Conservation (phyloP, 805 yeast genomes). For the Helenozyma rhizophorensis region DNA sequence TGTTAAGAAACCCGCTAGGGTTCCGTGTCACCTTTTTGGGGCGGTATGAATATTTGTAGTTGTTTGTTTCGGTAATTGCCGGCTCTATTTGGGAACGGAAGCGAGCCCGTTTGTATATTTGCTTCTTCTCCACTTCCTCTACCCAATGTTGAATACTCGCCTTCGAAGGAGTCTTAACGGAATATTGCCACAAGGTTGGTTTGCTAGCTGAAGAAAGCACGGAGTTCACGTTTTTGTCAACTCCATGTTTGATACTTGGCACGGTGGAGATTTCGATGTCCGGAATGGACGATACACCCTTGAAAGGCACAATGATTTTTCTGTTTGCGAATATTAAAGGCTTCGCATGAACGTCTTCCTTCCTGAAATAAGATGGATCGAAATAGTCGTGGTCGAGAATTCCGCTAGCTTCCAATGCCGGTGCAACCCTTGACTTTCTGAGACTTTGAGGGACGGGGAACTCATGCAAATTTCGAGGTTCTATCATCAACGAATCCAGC, state of each 20-base stretch:
- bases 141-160: conserved; percentile 34
- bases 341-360: conserved; percentile 46
- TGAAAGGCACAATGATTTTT: conserved; percentile 43
- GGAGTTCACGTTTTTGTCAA: no score
- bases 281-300: conserved; percentile 20
- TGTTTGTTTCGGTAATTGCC: conserved; percentile 37
- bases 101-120: conserved; percentile 8
- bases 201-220: no score
- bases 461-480: conserved; percentile 17
- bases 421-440: conserved; percentile 11
- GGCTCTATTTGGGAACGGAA: conserved; percentile 50
- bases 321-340: conserved; percentile 69
- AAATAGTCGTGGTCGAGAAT: conserved; percentile 49
- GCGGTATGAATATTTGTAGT: conserved; percentile 36
- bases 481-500: conserved; percentile 4
- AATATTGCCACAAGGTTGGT: conserved; percentile 41
- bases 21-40: conserved; percentile 28
- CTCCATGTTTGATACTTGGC: no score
- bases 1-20: conserved; percentile 38
- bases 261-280: background rate
- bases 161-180: conserved; percentile 45
- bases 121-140: conserved; percentile 3
- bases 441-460: conserved; percentile 17
- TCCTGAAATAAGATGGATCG: conserved; percentile 61
- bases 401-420: conserved; percentile 40